Base-by-base conservation (phyloP, 495 filamentous ascomycete genomes). In the Annulohypoxylon moriforme region DNA sequence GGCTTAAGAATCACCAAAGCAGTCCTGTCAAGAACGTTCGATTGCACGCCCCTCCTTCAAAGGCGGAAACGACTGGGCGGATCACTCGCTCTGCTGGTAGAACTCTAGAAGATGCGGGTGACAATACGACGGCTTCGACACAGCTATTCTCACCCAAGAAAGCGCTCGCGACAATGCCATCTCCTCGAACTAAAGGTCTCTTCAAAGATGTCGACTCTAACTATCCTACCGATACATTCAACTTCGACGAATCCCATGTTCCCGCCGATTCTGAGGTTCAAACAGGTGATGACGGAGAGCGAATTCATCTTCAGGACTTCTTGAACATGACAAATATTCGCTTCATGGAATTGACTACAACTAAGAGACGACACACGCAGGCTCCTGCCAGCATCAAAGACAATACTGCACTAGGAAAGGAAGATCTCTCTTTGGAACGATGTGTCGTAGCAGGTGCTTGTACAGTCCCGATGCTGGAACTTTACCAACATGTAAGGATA, bases 281-380 rank as follows among this genome's bases (percentile, higher is more conserved):
- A 56, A 77, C 77, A 9, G 85, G 85, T 42, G 84, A 85, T 47
- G 76, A 81, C 42, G 79, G 78, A 49, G 90, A 93, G 62, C 88
- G 89, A 13, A 94, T 99, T 25, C 90, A 94, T 56, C 84, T 99
- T 2, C 92, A 97, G 73, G 91, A 97, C 38, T 99, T 99, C 80
- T 81, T 99, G 49, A 92, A 97, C 72, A 89, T 97, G 88, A 98
- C 96, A 4, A 93, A 90, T 64, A 97, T 99, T 72, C 92, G 94
- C 40, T 99, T 99, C 81, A 97, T 99, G 91, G 96, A 99, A 75
- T 85, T 97, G 27, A 98, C 92, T 1, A 88, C 88, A 1, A 98
- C 95, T 0, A 99, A 98, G 78, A 85, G 96, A 68, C 85, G 96
- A 47, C 92, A 95, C 75, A 98, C 96, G 0, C 88, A 90, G 33